A percentile compares a stretch with the other conserved stretches of the same genome.
Conservation (phyloP, 176 grass and related monocot species). For the Bothriochloa decipiens region DNA sequence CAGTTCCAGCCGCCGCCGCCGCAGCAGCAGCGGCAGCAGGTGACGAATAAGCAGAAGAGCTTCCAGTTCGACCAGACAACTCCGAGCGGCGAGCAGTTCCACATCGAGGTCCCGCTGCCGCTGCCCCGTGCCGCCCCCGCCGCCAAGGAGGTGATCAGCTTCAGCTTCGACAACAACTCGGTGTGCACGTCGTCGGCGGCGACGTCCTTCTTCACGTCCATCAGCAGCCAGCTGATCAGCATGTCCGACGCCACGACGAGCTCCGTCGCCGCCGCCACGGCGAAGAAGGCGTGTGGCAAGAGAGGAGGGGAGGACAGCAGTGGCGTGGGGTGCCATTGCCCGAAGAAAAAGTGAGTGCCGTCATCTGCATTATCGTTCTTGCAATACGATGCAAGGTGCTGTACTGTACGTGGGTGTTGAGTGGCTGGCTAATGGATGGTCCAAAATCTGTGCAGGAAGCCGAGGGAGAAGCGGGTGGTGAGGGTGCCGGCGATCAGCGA, state of each 20-base stretch:
- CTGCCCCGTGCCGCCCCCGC: not conserved
- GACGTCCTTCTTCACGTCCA: conserved; percentile 54
- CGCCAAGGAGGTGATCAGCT: conserved; percentile 60
- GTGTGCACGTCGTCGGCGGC: conserved; percentile 58
- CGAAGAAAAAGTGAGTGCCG: conserved; percentile 72
- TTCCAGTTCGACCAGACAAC: conserved; percentile 47
- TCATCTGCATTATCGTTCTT: not conserved
- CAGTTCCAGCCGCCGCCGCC: conserved; percentile 7
- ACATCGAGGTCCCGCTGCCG: conserved; percentile 35
- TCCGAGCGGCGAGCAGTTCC: conserved; percentile 47
- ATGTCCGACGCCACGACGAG: conserved; percentile 49
- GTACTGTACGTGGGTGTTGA: not conserved
- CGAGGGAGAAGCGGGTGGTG: conserved; percentile 82
- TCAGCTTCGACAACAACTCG: conserved; percentile 72
- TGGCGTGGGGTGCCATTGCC: conserved; percentile 59
- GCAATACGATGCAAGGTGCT: not conserved
- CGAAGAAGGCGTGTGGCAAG: conserved; percentile 38
- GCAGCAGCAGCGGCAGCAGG: conserved; percentile 30
- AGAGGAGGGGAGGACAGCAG: conserved; percentile 30
- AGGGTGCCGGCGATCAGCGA: conserved; percentile 84
- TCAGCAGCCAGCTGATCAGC: conserved; percentile 57
- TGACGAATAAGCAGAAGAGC: conserved; percentile 15
- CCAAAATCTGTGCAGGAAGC: conserved; percentile 56
- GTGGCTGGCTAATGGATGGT: not conserved
- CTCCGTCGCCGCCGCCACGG: conserved; percentile 29